Conservation (phyloP, 345 rosid genomes). For the Cardamine occulta region DNA sequence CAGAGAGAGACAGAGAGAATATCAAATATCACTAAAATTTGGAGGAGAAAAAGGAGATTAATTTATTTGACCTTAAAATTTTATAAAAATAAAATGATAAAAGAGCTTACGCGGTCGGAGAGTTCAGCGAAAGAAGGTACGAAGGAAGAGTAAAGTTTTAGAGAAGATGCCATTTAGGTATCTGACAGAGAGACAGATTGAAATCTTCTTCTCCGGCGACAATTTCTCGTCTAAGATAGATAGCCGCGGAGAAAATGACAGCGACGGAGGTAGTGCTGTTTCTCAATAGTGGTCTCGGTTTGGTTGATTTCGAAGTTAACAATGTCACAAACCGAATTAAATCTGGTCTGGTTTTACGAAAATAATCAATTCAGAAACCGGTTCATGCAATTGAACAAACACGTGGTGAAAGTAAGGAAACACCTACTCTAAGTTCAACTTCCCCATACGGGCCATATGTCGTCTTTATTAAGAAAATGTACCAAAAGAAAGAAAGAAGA, state of each 20-base stretch:
- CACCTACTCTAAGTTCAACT: no score
- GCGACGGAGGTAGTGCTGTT: slow-evolving; percentile 28
- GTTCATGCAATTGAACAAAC: neutral
- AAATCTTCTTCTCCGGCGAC: slow-evolving; percentile 22
- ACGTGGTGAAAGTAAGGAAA: no score
- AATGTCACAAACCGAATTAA: neutral
- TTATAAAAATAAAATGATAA: neutral
- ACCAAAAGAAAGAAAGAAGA: no score
- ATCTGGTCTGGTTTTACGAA: neutral
- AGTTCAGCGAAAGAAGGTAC: slow-evolving; percentile 38
- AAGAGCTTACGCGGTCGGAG: slow-evolving; percentile 41
- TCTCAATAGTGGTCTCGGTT: slow-evolving; percentile 26
- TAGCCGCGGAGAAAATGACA: slow-evolving; percentile 15
- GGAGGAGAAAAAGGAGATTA: neutral
- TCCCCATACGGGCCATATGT: no score
- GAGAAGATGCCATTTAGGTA: slow-evolving; percentile 46
- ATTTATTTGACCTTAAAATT: neutral
- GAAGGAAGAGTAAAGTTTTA: slow-evolving; percentile 40
- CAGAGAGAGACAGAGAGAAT: slow-evolving; percentile 22
- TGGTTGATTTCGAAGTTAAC: neutral
- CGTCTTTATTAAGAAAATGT: no score
- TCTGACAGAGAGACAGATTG: neutral
- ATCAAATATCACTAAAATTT: neutral
- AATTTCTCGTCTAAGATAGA: slow-evolving; percentile 14
- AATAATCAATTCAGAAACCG: neutral